These are phyloP conservation scores for Westerdykella aurantiaca DNA, from an alignment of 2,329 filamentous ascomycete genomes.

Conservation along the genomic window DNA sequence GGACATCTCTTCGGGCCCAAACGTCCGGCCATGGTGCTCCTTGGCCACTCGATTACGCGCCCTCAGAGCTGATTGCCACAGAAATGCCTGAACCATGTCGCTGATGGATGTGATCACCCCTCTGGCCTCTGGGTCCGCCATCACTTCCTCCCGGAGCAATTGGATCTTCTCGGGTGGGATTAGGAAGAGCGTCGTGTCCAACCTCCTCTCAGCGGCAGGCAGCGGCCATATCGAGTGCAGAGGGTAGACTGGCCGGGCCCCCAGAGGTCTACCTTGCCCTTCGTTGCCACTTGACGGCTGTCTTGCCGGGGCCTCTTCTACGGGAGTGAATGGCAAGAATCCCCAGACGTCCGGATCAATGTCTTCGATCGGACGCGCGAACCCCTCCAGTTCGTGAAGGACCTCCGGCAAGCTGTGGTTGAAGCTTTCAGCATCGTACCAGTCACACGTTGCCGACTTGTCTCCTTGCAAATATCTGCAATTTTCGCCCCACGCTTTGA, in stretches of 20 bases:
- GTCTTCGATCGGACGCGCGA: slow-evolving; percentile 8
- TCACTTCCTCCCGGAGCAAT: too few species aligned
- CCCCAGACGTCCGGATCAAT: slow-evolving; percentile 15
- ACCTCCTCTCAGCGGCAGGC: too few species aligned
- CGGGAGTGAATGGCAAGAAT: slow-evolving; percentile 15
- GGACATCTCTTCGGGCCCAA: slow-evolving; percentile 9
- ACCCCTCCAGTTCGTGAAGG: slow-evolving; percentile 4
- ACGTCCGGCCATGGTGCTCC: slow-evolving; percentile 8
- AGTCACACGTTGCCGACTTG: slow-evolving; percentile 13
- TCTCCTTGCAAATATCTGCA: slow-evolving; percentile 21
- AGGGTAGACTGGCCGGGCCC: too few species aligned
- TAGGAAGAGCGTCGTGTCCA: too few species aligned
- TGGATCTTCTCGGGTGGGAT: too few species aligned
- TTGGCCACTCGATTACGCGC: slow-evolving; percentile 33
- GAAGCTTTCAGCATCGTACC: slow-evolving; percentile 18
- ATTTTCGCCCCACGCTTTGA: slow-evolving; percentile 21
- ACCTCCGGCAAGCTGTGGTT: slow-evolving; percentile 20
- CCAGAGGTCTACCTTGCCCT: too few species aligned
- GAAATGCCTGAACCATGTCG: too few species aligned
- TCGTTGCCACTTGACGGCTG: slow-evolving; percentile 4
- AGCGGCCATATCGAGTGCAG: too few species aligned
- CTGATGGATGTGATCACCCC: too few species aligned
- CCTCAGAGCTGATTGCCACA: slow-evolving; percentile 20
- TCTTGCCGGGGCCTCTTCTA: slow-evolving; percentile 8
- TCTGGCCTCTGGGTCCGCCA: too few species aligned